Conservation (phyloP, 2,329 filamentous ascomycete species). For the Blastomyces gilchristii region DNA sequence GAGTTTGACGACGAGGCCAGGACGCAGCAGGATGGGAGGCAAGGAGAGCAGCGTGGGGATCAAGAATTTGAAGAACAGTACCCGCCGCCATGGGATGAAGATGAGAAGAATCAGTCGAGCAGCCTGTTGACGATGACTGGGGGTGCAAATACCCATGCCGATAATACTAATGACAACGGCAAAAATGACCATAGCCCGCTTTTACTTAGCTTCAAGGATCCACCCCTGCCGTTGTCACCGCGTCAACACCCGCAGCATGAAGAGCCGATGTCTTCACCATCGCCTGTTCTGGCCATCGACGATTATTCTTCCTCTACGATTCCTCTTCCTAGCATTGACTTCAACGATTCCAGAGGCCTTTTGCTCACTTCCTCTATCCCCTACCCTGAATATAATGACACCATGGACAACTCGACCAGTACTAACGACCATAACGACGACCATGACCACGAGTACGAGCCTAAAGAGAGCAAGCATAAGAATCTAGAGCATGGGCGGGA, state of each 20-base stretch:
- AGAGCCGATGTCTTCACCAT: background rate
- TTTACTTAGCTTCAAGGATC: conserved; percentile 1
- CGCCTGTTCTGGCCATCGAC: background rate
- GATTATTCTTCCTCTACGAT: conserved; percentile 1
- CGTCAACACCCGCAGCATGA: background rate
- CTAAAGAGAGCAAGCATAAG: background rate
- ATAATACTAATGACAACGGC: background rate
- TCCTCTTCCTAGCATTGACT: background rate
- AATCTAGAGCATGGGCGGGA: conserved; percentile 14
- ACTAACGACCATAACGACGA: conserved; percentile 9
- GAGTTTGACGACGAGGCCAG: conserved; percentile 3
- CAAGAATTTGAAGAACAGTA: background rate
- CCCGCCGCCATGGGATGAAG: background rate
- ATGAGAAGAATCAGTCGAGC: background rate
- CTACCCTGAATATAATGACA: conserved; percentile 2
- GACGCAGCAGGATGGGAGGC: background rate
- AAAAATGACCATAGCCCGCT: background rate
- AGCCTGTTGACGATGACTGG: background rate
- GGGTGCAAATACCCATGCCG: background rate
- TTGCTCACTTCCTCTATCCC: conserved; percentile 10
- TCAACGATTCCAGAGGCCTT: conserved; percentile 6
- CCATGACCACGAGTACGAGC: conserved; percentile 7
- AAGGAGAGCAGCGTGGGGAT: background rate
- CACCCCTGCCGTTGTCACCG: conserved; percentile 1
- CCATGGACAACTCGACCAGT: conserved; percentile 7